phyloP scores from a whole-genome alignment of 2,329 filamentous ascomycete species.

The Hypoxylon sp. region DNA sequence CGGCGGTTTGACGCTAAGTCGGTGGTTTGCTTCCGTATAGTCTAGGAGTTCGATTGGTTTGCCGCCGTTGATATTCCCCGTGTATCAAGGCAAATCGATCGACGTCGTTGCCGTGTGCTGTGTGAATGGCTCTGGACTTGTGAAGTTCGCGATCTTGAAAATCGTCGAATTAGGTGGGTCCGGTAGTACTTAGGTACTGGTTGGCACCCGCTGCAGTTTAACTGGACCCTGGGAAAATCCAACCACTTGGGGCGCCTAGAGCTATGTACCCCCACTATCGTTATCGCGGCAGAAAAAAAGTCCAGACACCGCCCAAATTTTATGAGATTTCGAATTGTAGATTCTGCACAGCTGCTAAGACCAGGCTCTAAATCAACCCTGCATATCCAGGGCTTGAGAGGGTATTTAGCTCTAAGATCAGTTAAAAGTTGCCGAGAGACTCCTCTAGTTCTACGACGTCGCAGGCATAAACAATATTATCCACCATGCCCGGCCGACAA shows the following conservation, averaged over 20 bases:
- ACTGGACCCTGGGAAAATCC: slow-evolving; percentile 17
- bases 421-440: neutral
- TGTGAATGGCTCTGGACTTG: neutral
- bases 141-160: slow-evolving; percentile 43
- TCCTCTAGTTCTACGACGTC: neutral
- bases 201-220: slow-evolving; percentile 17
- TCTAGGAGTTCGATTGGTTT: neutral
- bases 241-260: slow-evolving; percentile 7
- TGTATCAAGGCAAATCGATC: slow-evolving; percentile 2
- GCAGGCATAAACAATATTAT: slow-evolving; percentile 4
- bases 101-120: neutral
- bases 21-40: neutral
- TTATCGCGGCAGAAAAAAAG: slow-evolving; percentile 42
- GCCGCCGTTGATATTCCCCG: neutral
- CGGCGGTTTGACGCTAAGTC: slow-evolving; percentile 41
- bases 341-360: slow-evolving; percentile 5
- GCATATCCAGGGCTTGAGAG: neutral
- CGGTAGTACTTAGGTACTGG: slow-evolving; percentile 12
- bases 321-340: slow-evolving; percentile 25
- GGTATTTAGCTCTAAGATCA: neutral
- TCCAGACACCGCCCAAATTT: slow-evolving; percentile 42
- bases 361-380: neutral
- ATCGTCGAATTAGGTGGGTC: slow-evolving; percentile 32
- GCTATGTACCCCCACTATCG: slow-evolving; percentile 35
- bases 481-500: slow-evolving; percentile 71